Conservation (phyloP, 495 filamentous ascomycete species). For the Penicillium canariense region DNA sequence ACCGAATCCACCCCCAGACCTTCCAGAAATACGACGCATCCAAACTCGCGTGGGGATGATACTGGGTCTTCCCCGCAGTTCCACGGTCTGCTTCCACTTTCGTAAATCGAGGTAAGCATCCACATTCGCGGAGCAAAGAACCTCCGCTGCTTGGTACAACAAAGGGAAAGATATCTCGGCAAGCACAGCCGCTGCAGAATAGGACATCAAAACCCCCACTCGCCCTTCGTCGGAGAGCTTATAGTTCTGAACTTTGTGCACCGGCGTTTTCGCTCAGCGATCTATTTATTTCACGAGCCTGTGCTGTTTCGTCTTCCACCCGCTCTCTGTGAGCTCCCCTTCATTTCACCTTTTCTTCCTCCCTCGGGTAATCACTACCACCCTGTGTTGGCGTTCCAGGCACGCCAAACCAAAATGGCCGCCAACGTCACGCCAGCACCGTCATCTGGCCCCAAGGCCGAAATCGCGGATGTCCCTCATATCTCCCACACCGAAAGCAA, state of each 20-base stretch:
- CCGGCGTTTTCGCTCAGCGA: not conserved
- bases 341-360: not conserved
- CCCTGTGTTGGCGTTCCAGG: not conserved
- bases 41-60: conserved; percentile 5
- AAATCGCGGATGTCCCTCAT: conserved; percentile 23
- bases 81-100: not conserved
- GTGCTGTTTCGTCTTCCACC: too few relatives aligned
- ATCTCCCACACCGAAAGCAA: conserved; percentile 28
- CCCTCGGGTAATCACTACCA: not conserved
- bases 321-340: too few relatives aligned
- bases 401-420: conserved; percentile 9
- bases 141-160: not conserved
- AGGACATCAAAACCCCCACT: not conserved
- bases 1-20: conserved; percentile 1
- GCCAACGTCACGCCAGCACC: conserved; percentile 8
- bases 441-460: conserved; percentile 21
- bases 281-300: not conserved
- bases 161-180: not conserved
- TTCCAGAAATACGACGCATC: not conserved
- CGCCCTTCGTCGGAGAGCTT: not conserved
- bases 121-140: conserved; percentile 4
- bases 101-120: conserved; percentile 4
- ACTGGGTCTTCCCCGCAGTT: conserved; percentile 22
- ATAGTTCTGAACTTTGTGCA: not conserved
- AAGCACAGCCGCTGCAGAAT: not conserved